Base-by-base conservation (phyloP, 129 eudicot genomes). In the Tagetes patula region DNA sequence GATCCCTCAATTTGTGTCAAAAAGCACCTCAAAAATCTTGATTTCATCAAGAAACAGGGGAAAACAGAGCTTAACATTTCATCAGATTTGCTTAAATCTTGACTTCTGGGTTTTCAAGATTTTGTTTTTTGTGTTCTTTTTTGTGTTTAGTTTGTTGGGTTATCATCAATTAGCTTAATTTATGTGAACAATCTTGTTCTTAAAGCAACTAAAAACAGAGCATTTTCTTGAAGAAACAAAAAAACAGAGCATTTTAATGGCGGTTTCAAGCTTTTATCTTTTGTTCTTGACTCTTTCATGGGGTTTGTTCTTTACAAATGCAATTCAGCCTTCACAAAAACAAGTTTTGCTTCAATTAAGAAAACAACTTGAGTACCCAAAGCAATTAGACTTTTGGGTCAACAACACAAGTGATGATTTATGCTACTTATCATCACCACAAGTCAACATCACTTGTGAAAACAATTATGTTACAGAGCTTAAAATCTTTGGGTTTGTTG, bases 361-460 rank as follows among this genome's bases (percentile, higher is more conserved):
- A 71, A 87, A 87, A 53, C 92, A 84, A 33, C 47, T 87, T 66
- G 92, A 87, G 76, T 84, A 87, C 75, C 92, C 92, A 75, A 84
- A 76, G 52, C 87, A 82, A 65, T 39, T 87, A 50, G 92, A 87
- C 20, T 40, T 82, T 10, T 87, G 92, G 92, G 66, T 47, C 79
- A 82, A 58, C 62, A 55, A 82, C 47, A 61, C 83, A 13, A 80
- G 55, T 73, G 54, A 73, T 43, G 85, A 87, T 75, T 65, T 84
- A 4, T 87, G 92, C 77, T 84, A 79, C 74, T 66, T 80, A 27
- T 77, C 89, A 34, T 77, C 92, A 20, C 42, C 82, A 32, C 77
- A 82, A 82, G 85, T 82, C 53, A 84, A 87, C 36, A 41, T 87
- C 58, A 80, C 89, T 20, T 87, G 92, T 63, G 77, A 83, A 68